Evolutionary conservation across 768 basidiomycete species (phyloP), one percentile per base, ranked within the genome.

Genomic region (Hericium rajendrae): DNA sequence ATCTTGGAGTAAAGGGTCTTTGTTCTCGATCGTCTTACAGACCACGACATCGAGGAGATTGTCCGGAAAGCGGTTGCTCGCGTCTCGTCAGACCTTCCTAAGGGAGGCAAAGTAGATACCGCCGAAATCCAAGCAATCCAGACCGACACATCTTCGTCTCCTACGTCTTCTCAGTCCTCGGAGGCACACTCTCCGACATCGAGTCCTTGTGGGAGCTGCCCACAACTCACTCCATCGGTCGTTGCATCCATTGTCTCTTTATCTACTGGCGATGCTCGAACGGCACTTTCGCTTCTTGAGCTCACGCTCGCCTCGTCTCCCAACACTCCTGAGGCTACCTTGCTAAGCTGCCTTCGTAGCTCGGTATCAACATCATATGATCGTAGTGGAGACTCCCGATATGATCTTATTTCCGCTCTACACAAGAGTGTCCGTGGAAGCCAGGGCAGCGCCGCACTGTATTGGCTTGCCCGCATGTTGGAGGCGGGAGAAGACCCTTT

Each of bases 391-490:
- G 91, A 92, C 60, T 76, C 77, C 58, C 80, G 76, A 57, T 91
- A 90, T 65, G 88, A 91, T 68, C 83, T 88, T 82, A 91, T 90
- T 62, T 86, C 84, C 37, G 90, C 86, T 2, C 72, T 93, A 62
- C 91, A 94, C 71, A 94, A 94, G 69, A 82, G 82, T 57, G 78
- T 93, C 38, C 78, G 91, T 38, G 91, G 89, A 8, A 81, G 83
- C 56, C 82, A 91, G 60, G 82, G 82, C 6, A 77, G 77, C 64
- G 91, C 89, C 0, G 91, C 91, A 6, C 72, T 92, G 74, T 94
- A 93, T 67, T 94, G 91, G 89, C 76, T 94, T 20, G 89, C 90
- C 10, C 79, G 88, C 52, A 91, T 91, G 90, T 73, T 91, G 38
- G 78, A 74, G 38, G 85, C 80, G 26, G 90, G 89, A 18, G 90